Conservation (phyloP, 352 stramenopile genomes). For the Globisporangium parvum region DNA sequence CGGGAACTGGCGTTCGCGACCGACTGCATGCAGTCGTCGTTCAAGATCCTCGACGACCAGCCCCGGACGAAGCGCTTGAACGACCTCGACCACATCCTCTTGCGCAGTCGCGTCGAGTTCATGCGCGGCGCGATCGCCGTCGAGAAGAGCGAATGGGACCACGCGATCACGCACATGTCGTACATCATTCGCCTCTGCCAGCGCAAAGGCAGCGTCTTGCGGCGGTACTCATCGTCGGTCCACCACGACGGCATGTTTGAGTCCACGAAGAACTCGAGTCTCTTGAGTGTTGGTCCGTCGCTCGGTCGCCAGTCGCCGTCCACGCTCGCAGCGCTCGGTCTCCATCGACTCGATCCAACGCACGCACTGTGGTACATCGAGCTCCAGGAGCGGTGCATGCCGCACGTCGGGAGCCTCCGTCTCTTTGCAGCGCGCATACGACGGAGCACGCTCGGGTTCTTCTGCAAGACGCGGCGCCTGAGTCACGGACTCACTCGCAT, state of each 20-base stretch:
- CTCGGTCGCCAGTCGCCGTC: neutral
- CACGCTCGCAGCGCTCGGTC: neutral
- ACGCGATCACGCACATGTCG: slow-evolving; percentile 55
- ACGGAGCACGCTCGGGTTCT: neutral
- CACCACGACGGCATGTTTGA: slow-evolving; percentile 23
- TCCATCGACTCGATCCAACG: slow-evolving; percentile 8
- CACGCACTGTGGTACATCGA: slow-evolving; percentile 15
- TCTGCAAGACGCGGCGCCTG: neutral
- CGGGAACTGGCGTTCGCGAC: slow-evolving; percentile 60
- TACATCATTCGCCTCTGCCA: slow-evolving; percentile 59
- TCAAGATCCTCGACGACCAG: slow-evolving; percentile 51
- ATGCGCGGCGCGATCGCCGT: slow-evolving; percentile 62
- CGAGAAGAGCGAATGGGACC: slow-evolving; percentile 62
- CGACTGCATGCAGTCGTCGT: slow-evolving; percentile 73
- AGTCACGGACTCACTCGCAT: slow-evolving; percentile 3
- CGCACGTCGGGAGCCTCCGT: slow-evolving; percentile 36
- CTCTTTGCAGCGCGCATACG: slow-evolving; percentile 23
- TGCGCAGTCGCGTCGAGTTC: slow-evolving; percentile 70
- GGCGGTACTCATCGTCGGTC: slow-evolving; percentile 44
- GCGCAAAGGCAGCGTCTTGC: slow-evolving; percentile 52
- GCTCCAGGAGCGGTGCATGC: slow-evolving; percentile 32
- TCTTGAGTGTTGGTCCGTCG: slow-evolving; percentile 18
- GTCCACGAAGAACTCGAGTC: slow-evolving; percentile 18
- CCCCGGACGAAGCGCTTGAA: slow-evolving; percentile 33
- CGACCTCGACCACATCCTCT: slow-evolving; percentile 52